Percentiles rank a stretch among this genome's conserved stretches.
Evolutionary conservation across 768 basidiomycete genomes (phyloP).

Genomic region (Trametes coccinea): DNA sequence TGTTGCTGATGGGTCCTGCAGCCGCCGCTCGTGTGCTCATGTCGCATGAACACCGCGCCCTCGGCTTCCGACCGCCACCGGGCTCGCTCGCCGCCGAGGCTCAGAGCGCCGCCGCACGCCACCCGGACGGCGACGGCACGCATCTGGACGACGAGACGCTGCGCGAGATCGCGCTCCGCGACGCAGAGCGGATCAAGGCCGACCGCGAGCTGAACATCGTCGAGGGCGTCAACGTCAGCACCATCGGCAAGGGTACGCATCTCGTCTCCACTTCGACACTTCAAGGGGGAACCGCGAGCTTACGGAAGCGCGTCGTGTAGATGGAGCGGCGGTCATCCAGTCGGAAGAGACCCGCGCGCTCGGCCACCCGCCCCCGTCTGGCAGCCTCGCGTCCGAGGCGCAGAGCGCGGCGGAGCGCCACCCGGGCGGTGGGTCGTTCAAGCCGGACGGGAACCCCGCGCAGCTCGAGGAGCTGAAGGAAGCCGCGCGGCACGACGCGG

Average conservation of each 20-base stretch:
- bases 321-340: slow-evolving; percentile 20
- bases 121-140: slow-evolving; percentile 26
- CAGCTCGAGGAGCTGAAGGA: slow-evolving; percentile 15
- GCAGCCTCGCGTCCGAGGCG: slow-evolving; percentile 27
- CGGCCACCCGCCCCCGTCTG: slow-evolving; percentile 25
- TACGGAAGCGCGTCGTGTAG: not conserved
- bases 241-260: slow-evolving; percentile 14
- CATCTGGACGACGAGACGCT: slow-evolving; percentile 24
- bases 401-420: slow-evolving; percentile 22
- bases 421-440: slow-evolving; percentile 20
- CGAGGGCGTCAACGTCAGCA: slow-evolving; percentile 21
- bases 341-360: slow-evolving; percentile 20
- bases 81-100: slow-evolving; percentile 35
- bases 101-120: slow-evolving; percentile 28
- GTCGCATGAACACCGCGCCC: slow-evolving; percentile 33
- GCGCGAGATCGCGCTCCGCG: slow-evolving; percentile 26
- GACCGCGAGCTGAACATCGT: slow-evolving; percentile 26
- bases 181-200: slow-evolving; percentile 32
- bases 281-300: not conserved
- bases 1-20: not conserved
- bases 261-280: not conserved
- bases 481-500: slow-evolving; percentile 15
- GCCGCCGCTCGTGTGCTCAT: slow-evolving; percentile 30
- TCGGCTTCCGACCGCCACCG: slow-evolving; percentile 34
- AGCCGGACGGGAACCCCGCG: slow-evolving; percentile 3